These are phyloP conservation scores for Tetrahymena borealis DNA, from an alignment of 73 alveolate species.

Conservation along the genomic window DNA sequence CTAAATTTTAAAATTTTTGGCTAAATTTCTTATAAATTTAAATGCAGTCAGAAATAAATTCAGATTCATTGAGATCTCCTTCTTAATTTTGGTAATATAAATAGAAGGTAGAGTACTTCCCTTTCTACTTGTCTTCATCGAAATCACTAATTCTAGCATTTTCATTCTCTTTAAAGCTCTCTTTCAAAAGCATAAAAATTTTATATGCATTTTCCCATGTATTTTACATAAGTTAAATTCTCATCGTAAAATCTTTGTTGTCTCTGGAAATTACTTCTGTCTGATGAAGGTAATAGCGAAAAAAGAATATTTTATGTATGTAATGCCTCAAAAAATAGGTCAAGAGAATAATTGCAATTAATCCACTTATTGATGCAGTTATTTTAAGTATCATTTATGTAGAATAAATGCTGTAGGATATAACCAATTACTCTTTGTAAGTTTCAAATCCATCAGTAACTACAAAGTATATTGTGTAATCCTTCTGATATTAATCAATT, in stretches of 20 bases:
- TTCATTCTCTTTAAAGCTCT: background rate
- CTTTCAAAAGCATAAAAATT: background rate
- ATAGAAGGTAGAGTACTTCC: background rate
- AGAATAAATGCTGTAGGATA: background rate
- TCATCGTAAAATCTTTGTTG: background rate
- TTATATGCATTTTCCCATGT: background rate
- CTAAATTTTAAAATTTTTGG: background rate
- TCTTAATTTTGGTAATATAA: background rate
- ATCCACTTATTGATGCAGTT: background rate
- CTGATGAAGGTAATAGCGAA: background rate
- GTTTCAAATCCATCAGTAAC: background rate
- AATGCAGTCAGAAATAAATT: background rate
- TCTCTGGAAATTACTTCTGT: background rate
- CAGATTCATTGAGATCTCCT: background rate
- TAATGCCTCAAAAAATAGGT: background rate
- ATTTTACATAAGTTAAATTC: background rate
- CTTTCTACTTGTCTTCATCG: background rate
- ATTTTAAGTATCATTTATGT: background rate
- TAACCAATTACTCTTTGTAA: background rate
- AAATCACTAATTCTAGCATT: background rate
- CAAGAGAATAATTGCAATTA: background rate
- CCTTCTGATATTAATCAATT: background rate
- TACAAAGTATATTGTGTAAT: background rate
- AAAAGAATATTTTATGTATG: background rate
- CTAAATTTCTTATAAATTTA: background rate